phyloP scores from a whole-genome alignment of 345 rosid species.

The Punica granatum region DNA sequence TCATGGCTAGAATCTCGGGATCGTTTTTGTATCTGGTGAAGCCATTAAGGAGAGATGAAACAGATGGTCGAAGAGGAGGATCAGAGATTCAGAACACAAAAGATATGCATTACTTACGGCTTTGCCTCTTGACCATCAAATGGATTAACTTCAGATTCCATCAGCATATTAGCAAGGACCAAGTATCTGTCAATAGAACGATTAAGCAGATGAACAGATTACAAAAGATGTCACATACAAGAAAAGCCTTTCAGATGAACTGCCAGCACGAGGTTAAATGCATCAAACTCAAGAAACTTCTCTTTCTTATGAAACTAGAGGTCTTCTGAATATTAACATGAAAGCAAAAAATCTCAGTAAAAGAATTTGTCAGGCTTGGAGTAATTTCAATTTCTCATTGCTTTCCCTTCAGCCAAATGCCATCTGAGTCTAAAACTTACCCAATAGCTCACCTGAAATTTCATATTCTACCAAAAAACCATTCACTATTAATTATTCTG shows the following conservation, averaged over 20 bases:
- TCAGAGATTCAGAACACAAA: neutral
- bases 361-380: no score
- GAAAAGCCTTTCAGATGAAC: neutral
- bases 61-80: conserved; percentile 6
- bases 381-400: no score
- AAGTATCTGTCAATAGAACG: conserved; percentile 48
- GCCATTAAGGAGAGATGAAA: neutral
- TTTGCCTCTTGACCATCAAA: conserved; percentile 99
- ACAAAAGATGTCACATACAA: neutral
- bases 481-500: neutral
- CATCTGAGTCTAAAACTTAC: no score
- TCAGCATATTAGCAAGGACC: conserved; percentile 98
- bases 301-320: no score
- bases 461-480: neutral
- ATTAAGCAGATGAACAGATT: neutral
- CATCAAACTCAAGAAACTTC: no score
- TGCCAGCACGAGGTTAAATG: neutral
- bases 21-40: conserved; percentile 81
- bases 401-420: no score
- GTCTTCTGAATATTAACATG: no score
- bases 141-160: conserved; percentile 99
- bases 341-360: no score
- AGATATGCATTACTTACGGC: conserved; percentile 58
- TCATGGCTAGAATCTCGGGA: conserved; percentile 99
- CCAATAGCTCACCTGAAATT: neutral